Conservation (phyloP, 108 stramenopile genomes). For the Parietichytrium sp. region DNA sequence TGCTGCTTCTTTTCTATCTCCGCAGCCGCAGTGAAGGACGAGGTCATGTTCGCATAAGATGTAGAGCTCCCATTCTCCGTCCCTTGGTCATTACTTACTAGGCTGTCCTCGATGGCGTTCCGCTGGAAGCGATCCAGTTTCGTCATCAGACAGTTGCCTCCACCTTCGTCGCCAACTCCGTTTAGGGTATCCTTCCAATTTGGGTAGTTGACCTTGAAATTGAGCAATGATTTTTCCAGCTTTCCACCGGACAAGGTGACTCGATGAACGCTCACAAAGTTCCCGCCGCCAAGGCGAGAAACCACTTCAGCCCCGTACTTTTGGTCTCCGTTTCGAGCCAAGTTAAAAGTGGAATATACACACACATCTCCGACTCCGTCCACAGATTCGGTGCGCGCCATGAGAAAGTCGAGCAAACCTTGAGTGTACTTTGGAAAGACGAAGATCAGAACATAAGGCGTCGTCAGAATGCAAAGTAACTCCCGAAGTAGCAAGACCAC, state of each 20-base stretch:
- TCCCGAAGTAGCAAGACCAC: conserved; percentile 5
- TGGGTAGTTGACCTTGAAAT: background rate
- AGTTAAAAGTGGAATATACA: background rate
- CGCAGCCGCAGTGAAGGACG: too few relatives aligned
- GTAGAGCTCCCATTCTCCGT: too few relatives aligned
- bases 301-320: background rate
- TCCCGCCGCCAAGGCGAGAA: background rate
- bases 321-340: background rate
- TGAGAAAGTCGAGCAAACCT: background rate
- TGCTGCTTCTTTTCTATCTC: too few relatives aligned
- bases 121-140: too few relatives aligned
- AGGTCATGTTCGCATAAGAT: too few relatives aligned
- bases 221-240: conserved; percentile 55
- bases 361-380: conserved; percentile 8
- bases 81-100: too few relatives aligned
- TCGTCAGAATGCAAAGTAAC: background rate
- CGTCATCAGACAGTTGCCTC: too few relatives aligned
- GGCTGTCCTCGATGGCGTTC: too few relatives aligned
- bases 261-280: background rate
- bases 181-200: background rate
- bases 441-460: background rate
- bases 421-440: background rate
- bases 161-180: too few relatives aligned
- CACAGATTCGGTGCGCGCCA: background rate
- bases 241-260: conserved; percentile 46